Base-by-base conservation (phyloP, 2,329 filamentous ascomycete genomes). In the Orbilia ellipsospora region DNA sequence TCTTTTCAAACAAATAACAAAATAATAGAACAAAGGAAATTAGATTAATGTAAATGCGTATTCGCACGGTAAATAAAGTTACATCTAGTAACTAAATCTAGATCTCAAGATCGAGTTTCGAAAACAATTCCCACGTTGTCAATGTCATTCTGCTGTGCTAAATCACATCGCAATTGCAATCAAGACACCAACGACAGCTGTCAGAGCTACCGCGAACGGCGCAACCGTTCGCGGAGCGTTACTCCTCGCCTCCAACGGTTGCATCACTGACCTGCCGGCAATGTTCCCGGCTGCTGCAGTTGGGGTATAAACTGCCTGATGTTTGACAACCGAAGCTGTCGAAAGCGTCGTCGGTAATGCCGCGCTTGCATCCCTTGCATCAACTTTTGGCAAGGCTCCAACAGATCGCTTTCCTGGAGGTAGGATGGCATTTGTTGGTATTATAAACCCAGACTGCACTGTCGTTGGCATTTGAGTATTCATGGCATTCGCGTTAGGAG, bases 381-480 rank as follows among this genome's bases (percentile, higher is more conserved):
- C 20, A 45, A 56, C 2, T 20, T n/a, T 66, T 40, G 52, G n/a
- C 4, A 26, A 26, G 2, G n/a, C 40, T 16, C 44, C 23, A n/a
- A 28, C 20, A 42, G 48, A 57, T n/a, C 16, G 48, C 12, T 61
- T 42, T 20, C 40, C 40, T n/a, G 45, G 59, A 31, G 28, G 28
- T 12, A 69, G 20, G 16, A 62, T 20, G 12, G 15, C 45, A 5
- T 13, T 44, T 1, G 44, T 54, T 1, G 56, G 45, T 16, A 69
- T 69, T 10, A 68, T 16, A 36, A 60, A 74, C 13, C 70, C 70
- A 12, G 63, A 54, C 15, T 57, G 70, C 18, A 68, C 28, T 18
- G 70, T 16, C 1, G 20, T 16, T 15, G 54, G 18, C 36, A 42
- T 20, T 7, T 20, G 18, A 4, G 62, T 56, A n/a, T 18, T 20